phyloP scores from a whole-genome alignment of 2,329 filamentous ascomycete species.

The Cytospora schulzeri region DNA sequence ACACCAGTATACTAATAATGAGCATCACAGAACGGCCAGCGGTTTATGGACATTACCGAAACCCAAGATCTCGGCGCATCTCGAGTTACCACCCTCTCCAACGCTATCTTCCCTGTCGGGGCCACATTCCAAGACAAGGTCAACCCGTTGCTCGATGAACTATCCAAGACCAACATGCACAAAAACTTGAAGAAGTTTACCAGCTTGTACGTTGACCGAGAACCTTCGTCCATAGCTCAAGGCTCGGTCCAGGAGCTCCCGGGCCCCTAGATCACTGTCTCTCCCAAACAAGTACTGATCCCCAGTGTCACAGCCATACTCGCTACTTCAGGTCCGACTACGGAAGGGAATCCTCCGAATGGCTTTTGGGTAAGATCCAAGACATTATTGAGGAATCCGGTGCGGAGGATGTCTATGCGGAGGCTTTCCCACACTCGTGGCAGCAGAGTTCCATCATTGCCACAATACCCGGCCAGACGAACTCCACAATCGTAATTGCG shows the following conservation, averaged over 20 bases:
- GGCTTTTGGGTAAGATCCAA: slow-evolving; percentile 69
- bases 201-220: slow-evolving; percentile 44
- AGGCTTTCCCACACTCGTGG: slow-evolving; percentile 60
- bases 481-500: slow-evolving; percentile 72
- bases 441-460: slow-evolving; percentile 77
- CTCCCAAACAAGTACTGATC: background rate
- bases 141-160: slow-evolving; percentile 56
- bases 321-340: slow-evolving; percentile 67
- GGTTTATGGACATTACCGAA: slow-evolving; percentile 79
- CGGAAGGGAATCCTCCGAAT: slow-evolving; percentile 72
- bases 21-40: slow-evolving; percentile 62
- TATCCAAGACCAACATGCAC: slow-evolving; percentile 67
- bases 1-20: background rate
- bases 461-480: slow-evolving; percentile 71
- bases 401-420: slow-evolving; percentile 61
- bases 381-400: slow-evolving; percentile 62
- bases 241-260: background rate
- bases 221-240: background rate
- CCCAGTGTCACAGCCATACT: slow-evolving; percentile 50
- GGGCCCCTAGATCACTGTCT: background rate
- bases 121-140: slow-evolving; percentile 60
- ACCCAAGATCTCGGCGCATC: slow-evolving; percentile 57
- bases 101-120: slow-evolving; percentile 55
- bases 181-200: slow-evolving; percentile 67
- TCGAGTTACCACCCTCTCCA: slow-evolving; percentile 29